A percentile compares a stretch with the other conserved stretches of the same genome.
These are phyloP conservation scores for Phytophthora palmivora DNA, from an alignment of 352 stramenopile species.

Conservation along the genomic window DNA sequence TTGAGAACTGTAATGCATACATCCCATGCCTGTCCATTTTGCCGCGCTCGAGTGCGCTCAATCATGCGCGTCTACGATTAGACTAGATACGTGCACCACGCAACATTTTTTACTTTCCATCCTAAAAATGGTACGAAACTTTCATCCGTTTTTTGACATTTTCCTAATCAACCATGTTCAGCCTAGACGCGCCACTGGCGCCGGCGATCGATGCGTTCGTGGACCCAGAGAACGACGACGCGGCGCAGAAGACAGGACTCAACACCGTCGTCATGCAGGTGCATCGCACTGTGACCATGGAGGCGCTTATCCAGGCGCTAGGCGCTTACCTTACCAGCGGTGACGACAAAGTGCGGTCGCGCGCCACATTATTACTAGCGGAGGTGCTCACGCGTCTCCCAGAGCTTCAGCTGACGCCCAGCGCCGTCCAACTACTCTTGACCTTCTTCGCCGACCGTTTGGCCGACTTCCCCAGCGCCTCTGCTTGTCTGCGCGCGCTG, in stretches of 20 bases:
- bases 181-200: constrained; percentile 81
- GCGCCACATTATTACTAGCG: constrained; percentile 84
- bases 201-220: constrained; percentile 89
- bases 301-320: constrained; percentile 85
- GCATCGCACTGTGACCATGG: constrained; percentile 77
- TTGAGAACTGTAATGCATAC: constrained; percentile 46
- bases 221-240: constrained; percentile 85
- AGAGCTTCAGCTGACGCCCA: constrained; percentile 76
- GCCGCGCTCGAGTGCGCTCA: constrained; percentile 44
- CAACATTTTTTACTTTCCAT: too few species aligned
- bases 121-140: too few species aligned
- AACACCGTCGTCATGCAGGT: constrained; percentile 92
- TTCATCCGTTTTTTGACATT: background rate
- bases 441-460: constrained; percentile 89
- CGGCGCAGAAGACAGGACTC: constrained; percentile 83
- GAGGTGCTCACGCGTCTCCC: constrained; percentile 90
- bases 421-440: constrained; percentile 77
- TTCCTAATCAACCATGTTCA: constrained; percentile 64
- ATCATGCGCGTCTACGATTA: constrained; percentile 64
- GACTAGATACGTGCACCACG: background rate
- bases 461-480: constrained; percentile 85
- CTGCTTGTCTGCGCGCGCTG: constrained; percentile 76
- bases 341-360: constrained; percentile 83
- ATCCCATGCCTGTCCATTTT: constrained; percentile 51
- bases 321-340: constrained; percentile 69